phyloP scores from a whole-genome alignment of 2,329 filamentous ascomycete genomes.

The Verticillium longisporum region DNA sequence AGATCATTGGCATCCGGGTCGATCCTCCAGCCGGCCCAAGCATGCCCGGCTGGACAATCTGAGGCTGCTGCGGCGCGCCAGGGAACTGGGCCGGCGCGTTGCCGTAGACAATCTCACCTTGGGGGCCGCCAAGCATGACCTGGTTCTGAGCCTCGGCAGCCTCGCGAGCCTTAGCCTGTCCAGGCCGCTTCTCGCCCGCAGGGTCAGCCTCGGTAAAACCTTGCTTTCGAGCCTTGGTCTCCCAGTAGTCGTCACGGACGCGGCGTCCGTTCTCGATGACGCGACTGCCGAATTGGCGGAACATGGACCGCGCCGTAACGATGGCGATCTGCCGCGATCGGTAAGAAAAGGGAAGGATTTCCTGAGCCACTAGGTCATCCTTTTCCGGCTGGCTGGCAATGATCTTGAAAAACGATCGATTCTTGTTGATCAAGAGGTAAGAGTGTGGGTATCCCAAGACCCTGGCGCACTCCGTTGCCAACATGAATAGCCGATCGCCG shows the following conservation, averaged over 20 bases:
- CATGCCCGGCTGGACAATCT: constrained; percentile 66
- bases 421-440: constrained; percentile 98
- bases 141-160: constrained; percentile 64
- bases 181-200: constrained; percentile 92
- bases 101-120: constrained; percentile 84
- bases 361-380: constrained; percentile 90
- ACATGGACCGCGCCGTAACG: constrained; percentile 96
- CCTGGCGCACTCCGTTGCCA: constrained; percentile 93
- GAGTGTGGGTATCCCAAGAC: constrained; percentile 93
- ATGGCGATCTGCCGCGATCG: constrained; percentile 98
- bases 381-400: constrained; percentile 95
- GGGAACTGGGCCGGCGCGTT: constrained; percentile 62
- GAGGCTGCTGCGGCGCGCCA: constrained; percentile 60
- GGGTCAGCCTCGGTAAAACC: constrained; percentile 96
- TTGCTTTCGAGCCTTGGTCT: constrained; percentile 92
- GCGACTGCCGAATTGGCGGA: constrained; percentile 92
- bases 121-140: constrained; percentile 57
- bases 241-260: constrained; percentile 98
- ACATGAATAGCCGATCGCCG: constrained; percentile 94
- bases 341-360: constrained; percentile 95
- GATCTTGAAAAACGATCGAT: constrained; percentile 93
- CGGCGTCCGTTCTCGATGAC: constrained; percentile 85
- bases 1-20: constrained; percentile 76
- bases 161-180: constrained; percentile 82
- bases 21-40: constrained; percentile 54